Evolutionary conservation across 805 yeast genomes (phyloP), one percentile per base, ranked within the genome.

Genomic region (Pichia nakasei): DNA sequence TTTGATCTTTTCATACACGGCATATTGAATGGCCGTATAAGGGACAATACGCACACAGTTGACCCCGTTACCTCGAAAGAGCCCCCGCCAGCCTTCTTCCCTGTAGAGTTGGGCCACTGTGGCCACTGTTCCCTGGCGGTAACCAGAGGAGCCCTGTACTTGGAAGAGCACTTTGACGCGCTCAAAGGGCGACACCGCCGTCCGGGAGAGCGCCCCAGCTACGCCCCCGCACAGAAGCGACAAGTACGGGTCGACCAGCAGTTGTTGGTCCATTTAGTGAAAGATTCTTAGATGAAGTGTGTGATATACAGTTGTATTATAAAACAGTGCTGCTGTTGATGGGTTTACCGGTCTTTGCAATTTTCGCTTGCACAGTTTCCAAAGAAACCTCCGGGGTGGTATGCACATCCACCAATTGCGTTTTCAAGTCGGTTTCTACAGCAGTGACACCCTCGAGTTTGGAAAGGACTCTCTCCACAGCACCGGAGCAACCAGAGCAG

Each of bases 161-260:
- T 91, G 98, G 54, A 88, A 77, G 22, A 91, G 64, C 49, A 93
- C 93, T 64, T 91, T 91, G 53, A 93, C 94, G 52, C 98, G 70
- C 61, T 91, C 98, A 63, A 91, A 80, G 1, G 98, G 98, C 12
- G 96, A 85, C 6, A 89, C 96, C 1, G 84, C 86, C 0, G 97
- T 91, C 43, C 97, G 70, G 2, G 95, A 85, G 0, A 82, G 68
- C 0, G 87, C 87, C 17, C 94, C 94, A 2, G 82, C 91, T 9
- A 79, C 54, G 7, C 93, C 93, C 15, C 94, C 94, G 6, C 85
- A 73, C 9, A 82, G 46, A 33, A 84, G 70, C 4, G 88, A 77
- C 2, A 87, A 70, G 27, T 75, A 73, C 17, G 80, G 71, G 43
- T 78, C 84, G 12, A n/a, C 19, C 24, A 37, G 41, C n/a, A 29